Conservation (phyloP, 2,329 filamentous ascomycete species). For the Rhinocladiella similis region DNA sequence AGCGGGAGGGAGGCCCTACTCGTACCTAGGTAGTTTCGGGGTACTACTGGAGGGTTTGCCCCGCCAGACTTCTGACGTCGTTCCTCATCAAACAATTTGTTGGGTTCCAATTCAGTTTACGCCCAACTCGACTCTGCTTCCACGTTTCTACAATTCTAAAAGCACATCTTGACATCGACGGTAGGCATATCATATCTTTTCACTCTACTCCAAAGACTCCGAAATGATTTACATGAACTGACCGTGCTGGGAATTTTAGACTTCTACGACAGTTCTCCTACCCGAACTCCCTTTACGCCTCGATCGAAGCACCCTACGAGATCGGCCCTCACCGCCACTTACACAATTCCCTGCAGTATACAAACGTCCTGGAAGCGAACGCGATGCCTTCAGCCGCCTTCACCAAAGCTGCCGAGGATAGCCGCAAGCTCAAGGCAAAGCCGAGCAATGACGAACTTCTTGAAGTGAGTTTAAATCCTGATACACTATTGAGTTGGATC, state of each 20-base stretch:
- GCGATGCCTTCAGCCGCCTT: conserved; percentile 34
- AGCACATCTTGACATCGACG: too few species aligned
- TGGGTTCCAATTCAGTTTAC: not conserved
- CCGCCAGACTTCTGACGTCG: conserved; percentile 6
- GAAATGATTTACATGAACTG: too few species aligned
- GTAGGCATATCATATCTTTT: too few species aligned
- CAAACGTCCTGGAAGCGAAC: not conserved
- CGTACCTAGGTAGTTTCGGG: too few species aligned
- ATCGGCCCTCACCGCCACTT: not conserved
- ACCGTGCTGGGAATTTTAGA: too few species aligned
- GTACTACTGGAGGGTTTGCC: not conserved
- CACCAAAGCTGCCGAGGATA: conserved; percentile 35
- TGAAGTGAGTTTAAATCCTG: conserved; percentile 29
- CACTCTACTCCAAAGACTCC: too few species aligned
- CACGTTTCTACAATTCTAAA: too few species aligned
- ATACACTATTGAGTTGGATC: too few species aligned
- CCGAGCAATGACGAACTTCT: conserved; percentile 38
- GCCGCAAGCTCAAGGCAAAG: conserved; percentile 37
- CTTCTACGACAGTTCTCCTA: too few species aligned
- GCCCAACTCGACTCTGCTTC: not conserved
- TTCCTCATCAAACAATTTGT: not conserved
- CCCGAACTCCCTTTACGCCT: too few species aligned
- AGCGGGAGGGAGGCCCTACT: too few species aligned
- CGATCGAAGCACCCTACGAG: too few species aligned
- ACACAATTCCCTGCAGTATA: not conserved